These are phyloP conservation scores for Talaromyces atroroseus DNA, from an alignment of 2,329 filamentous ascomycete genomes.

Conservation along the genomic window DNA sequence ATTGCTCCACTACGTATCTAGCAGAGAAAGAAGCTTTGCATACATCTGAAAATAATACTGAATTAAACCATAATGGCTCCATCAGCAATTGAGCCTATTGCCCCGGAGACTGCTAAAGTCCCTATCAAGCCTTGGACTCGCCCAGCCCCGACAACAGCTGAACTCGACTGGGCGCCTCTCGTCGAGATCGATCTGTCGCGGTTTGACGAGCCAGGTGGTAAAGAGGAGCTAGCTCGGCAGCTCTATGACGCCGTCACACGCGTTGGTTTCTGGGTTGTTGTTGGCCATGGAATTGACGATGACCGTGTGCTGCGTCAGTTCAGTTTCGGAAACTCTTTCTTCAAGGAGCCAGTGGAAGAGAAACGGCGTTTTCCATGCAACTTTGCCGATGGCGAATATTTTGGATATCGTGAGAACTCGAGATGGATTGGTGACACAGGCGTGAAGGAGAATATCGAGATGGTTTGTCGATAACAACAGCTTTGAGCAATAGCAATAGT, in stretches of 20 bases:
- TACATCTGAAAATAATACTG: background rate
- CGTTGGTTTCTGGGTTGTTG: slow-evolving; percentile 28
- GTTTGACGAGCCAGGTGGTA: slow-evolving; percentile 49
- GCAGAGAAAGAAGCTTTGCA: background rate
- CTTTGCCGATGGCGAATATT: slow-evolving; percentile 25
- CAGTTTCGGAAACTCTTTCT: slow-evolving; percentile 52
- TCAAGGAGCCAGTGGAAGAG: slow-evolving; percentile 49
- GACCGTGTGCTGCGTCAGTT: slow-evolving; percentile 54
- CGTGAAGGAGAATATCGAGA: slow-evolving; percentile 35
- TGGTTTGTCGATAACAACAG: slow-evolving; percentile 17
- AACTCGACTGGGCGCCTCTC: slow-evolving; percentile 46
- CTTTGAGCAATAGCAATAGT: background rate
- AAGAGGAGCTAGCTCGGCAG: slow-evolving; percentile 38
- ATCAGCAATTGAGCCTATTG: slow-evolving; percentile 17
- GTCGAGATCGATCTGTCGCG: slow-evolving; percentile 51
- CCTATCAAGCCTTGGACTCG: slow-evolving; percentile 24
- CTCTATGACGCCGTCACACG: slow-evolving; percentile 48
- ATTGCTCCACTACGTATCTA: background rate
- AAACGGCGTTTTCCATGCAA: slow-evolving; percentile 43
- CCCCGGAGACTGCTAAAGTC: slow-evolving; percentile 1
- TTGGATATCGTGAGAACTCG: slow-evolving; percentile 28
- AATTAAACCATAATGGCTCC: slow-evolving; percentile 18
- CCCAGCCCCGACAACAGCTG: slow-evolving; percentile 32
- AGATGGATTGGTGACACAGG: slow-evolving; percentile 34
- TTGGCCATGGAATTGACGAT: slow-evolving; percentile 44